Evolutionary conservation across 306 rosid genomes (phyloP), one percentile per base, ranked within the genome.

Genomic region (Ziziphus jujuba): DNA sequence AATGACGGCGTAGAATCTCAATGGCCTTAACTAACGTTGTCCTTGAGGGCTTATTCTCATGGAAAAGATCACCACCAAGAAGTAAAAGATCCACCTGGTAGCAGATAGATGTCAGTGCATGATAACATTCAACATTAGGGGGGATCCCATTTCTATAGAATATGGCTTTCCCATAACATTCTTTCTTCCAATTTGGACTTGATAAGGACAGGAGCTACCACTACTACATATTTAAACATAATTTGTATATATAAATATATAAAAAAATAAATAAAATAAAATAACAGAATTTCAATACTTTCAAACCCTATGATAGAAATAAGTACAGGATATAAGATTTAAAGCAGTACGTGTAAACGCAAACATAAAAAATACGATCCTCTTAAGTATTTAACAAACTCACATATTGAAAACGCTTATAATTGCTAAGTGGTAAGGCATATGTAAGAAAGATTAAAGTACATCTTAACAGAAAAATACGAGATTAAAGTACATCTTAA

Each of bases 1-100:
- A 90, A 78, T 93, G 83, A 15, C 82, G 88, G 25, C 96, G 96
- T 43, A 90, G 95, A 79, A 90, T 90, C 89, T 93, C 95, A 5
- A 93, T 93, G 56, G 89, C 81, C 72, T 90, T 88, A 44, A 93
- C 98, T 36, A 93, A 71, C 24, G 98, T 93, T 49, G 96, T 79
- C 69, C 98, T 73, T 2, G 98, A 84, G 11, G 98, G 98, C 82
- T 93, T 93, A 56, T 93, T 93, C 84, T 90, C 98, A 65, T 93
- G 98, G 81, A 93, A 93, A 58, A 93, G 96, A 71, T 93, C 97
- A 44, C 98, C 98, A 6, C 96, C 98, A 53, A 93, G 92, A 61
- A 93, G 92, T 61, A 93, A 47, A 25, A 79, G 79, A 35, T 85
- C 90, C 78, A 85, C 90, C 90, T 85, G 74, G 40, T 23, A 67